Conservation (phyloP, 2,329 filamentous ascomycete genomes). For the Geosmithia morbida region DNA sequence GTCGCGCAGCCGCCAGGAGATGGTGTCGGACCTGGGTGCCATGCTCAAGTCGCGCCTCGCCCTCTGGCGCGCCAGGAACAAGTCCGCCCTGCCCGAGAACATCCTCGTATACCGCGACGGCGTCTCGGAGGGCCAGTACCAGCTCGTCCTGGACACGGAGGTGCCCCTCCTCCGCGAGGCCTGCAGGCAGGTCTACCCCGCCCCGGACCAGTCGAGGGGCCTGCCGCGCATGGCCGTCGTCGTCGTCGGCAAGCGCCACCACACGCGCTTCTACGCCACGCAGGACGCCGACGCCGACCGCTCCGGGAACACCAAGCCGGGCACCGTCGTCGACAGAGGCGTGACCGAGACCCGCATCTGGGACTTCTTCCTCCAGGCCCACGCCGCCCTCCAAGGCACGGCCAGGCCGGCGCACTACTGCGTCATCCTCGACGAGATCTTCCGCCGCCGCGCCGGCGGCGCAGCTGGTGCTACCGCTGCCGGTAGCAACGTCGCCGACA, state of each 20-base stretch:
- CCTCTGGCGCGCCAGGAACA: conserved; percentile 49
- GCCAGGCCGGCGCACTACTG: conserved; percentile 75
- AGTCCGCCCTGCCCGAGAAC: conserved; percentile 40
- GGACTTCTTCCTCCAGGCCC: conserved; percentile 78
- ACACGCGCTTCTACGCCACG: conserved; percentile 76
- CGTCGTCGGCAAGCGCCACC: conserved; percentile 77
- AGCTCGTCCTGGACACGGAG: conserved; percentile 52
- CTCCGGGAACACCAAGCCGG: conserved; percentile 55
- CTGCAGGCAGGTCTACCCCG: conserved; percentile 26
- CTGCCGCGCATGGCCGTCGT: conserved; percentile 57
- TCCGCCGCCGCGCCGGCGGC: conserved; percentile 18
- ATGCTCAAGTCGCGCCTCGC: conserved; percentile 51
- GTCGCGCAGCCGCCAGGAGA: conserved; percentile 44
- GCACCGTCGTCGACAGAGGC: conserved; percentile 75
- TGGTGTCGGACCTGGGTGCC: conserved; percentile 47
- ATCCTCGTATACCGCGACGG: conserved; percentile 82
- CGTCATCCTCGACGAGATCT: conserved; percentile 58
- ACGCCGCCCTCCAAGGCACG: conserved; percentile 69
- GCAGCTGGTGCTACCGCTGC: neutral
- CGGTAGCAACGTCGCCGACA: conserved; percentile 36
- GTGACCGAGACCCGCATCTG: conserved; percentile 62
- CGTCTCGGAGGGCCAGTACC: conserved; percentile 76
- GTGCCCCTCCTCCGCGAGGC: conserved; percentile 51
- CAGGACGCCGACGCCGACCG: conserved; percentile 21
- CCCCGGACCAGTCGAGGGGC: conserved; percentile 32